Evolutionary conservation across 306 rosid genomes (phyloP), one percentile per base, ranked within the genome.

Genomic region (Fragaria ananassa): DNA sequence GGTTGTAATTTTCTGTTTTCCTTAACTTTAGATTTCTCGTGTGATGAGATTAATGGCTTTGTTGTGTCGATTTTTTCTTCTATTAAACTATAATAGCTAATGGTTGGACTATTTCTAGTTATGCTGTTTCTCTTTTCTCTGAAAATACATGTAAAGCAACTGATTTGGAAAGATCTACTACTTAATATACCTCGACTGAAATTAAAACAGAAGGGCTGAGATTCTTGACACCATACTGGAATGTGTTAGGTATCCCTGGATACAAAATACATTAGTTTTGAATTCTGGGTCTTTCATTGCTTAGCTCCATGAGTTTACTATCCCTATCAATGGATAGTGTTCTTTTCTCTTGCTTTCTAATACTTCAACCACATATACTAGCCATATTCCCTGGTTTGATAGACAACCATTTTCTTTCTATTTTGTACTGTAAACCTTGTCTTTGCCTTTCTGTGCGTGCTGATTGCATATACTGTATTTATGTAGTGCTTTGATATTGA

Each of bases 401-500:
- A 19, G 31, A 10, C 64, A 45, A 76, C 10, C 17, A 45, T 51
- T 27, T 25, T 53, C 19, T 71, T 51, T 46, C 47, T 65, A 46
- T 62, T 67, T 65, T 77, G 64, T 42, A 34, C 17, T 4, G 50
- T 39, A 15, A 74, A 74, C 31, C 13, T 68, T 74, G 69, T 76
- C 10, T 42, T 69, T 62, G 72, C 53, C 58, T 58, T 35, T 62
- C 8, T 69, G 18, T 31, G 58, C 50, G 3, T 69, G 74, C 25
- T 73, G 58, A 63, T 83, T 42, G 70, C 15, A 64, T 35, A 23
- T 37, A 12, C 47, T 17, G 39, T 64, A 72, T 76, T 49, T 77
- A 17, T 72, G 44, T 68, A 5, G n/a, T 70, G 56, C 44, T 75
- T 67, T 63, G 56, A 37, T 68, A 60, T 68, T 75, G 68, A 74